Base-by-base conservation (phyloP, 163 green algal genomes). In the Volvox carteri region DNA sequence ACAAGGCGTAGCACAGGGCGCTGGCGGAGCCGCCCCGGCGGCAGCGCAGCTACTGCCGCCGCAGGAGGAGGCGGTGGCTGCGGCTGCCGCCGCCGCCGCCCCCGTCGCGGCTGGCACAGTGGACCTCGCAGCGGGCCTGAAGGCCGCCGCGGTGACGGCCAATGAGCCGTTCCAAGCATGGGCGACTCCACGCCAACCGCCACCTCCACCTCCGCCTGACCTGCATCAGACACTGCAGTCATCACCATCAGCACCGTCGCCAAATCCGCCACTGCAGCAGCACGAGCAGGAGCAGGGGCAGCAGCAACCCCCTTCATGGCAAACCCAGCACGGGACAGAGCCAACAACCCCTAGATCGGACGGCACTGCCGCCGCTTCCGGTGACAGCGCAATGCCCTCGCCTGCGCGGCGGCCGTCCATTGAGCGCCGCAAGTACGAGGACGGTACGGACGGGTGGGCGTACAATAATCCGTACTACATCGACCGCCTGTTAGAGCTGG, bases 381-480 rank as follows among this genome's bases (percentile, higher is more conserved):
- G 39, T 39, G 70, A 78, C 39, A 21, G 14, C 39, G 6, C 39
- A 21, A 4, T 35, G 70, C 70, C 39, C 37, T 78, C 70, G 37
- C 70, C 30, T 44, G 62, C 25, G 21, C 37, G 23, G 1, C 70
- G 70, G 19, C 75, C 75, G 46, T 68, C 46, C 46, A 84, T 84
- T 21, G 75, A 84, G 46, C 75, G 75, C 18, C 46, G 41, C 21
- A 54, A 78, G 70, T 54, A 54, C 33, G 70, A 54, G 39, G 70
- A 78, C 37, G 70, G 70, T 78, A 78, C 70, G 70, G 70, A 78
- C 37, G 73, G 52, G 12, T 81, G 76, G 76, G 50, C 76, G 50
- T 85, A 85, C 76, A 50, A 70, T 37, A 85, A 85, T 60, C 76
- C 76, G 37, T 60, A 85, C 52, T 85, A 70, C 54, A 56, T 37